Evolutionary conservation across 2,329 filamentous ascomycete species (phyloP), one percentile per base, ranked within the genome.

Genomic region (Alternaria brassicae): DNA sequence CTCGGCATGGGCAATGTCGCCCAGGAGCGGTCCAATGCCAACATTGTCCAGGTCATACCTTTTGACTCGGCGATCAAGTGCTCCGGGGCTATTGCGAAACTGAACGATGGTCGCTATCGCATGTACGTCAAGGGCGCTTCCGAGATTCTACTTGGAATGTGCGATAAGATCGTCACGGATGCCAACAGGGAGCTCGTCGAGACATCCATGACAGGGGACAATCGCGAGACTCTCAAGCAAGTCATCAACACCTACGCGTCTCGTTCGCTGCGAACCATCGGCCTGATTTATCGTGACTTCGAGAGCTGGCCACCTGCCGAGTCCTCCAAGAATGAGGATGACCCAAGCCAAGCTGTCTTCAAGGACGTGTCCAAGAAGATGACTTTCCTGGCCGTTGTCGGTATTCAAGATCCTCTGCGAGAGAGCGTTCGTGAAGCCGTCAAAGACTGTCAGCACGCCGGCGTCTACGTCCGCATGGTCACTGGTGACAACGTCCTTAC

Each of bases 401-500:
- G 91, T 69, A 93, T 94, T 62, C 91, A 93, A 73, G 91, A 94
- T 75, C 91, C 91, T 42, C 84, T 93, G 12, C 89, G 91, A 61
- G 83, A 86, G 0, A 91, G 90, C 61, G 91, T 93, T n/a, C 83
- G 83, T 2, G 86, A 92, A 51, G 90, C 91, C 10, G 91, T 94
- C 27, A 82, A 81, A 59, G 83, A 88, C 58, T 93, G 91, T 72
- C 90, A 93, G 73, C 83, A 85, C 56, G 91, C 91, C 4, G 91
- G 91, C 60, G 91, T 94, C 10, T 85, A 89, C 61, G 90, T 93
- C 17, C 89, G 91, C 71, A 94, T 94, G 91, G 91, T 94, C 3
- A 94, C 91, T 4, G 91, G 91, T 63, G 91, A 94, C 79, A 93
- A 94, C 79, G 87, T 90, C 66, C 80, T 91, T 59, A 94, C 91